A percentile compares a stretch with the other conserved stretches of the same genome.
Evolutionary conservation across 2,329 filamentous ascomycete genomes (phyloP).

Genomic region (Colletotrichum plurivorum): DNA sequence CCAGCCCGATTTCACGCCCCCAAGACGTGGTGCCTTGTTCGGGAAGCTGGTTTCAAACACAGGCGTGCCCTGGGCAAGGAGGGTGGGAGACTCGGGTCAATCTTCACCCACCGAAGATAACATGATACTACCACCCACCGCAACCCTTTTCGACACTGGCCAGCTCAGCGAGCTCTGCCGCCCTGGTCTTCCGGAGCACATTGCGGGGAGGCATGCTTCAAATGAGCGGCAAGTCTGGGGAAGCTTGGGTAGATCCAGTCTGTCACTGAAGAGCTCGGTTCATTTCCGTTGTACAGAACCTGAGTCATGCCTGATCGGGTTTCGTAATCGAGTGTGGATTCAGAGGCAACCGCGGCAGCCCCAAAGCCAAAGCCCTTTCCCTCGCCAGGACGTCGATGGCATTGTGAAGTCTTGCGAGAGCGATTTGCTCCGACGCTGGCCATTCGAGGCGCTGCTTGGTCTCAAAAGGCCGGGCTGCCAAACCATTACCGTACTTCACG

Average conservation of each 20-base stretch:
- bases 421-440: conserved; percentile 10
- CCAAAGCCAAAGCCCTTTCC: neutral
- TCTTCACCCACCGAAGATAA: conserved; percentile 34
- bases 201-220: conserved; percentile 30
- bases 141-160: neutral
- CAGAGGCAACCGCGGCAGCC: conserved; percentile 5
- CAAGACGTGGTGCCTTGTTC: conserved; percentile 27
- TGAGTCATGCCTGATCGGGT: conserved; percentile 28
- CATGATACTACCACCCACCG: conserved; percentile 11
- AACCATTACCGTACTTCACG: neutral
- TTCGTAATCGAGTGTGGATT: conserved; percentile 18
- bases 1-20: conserved; percentile 17
- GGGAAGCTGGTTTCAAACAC: conserved; percentile 39
- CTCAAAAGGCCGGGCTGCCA: conserved; percentile 13
- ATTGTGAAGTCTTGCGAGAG: conserved; percentile 18
- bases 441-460: neutral
- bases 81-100: conserved; percentile 33
- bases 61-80: conserved; percentile 30
- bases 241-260: conserved; percentile 38
- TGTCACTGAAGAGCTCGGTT: conserved; percentile 34
- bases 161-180: conserved; percentile 22
- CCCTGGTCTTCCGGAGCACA: conserved; percentile 20
- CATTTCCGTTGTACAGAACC: conserved; percentile 37
- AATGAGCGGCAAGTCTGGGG: conserved; percentile 35
- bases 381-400: conserved; percentile 11